Conservation (phyloP, 805 yeast species). For the Wickerhamiella musiphila region DNA sequence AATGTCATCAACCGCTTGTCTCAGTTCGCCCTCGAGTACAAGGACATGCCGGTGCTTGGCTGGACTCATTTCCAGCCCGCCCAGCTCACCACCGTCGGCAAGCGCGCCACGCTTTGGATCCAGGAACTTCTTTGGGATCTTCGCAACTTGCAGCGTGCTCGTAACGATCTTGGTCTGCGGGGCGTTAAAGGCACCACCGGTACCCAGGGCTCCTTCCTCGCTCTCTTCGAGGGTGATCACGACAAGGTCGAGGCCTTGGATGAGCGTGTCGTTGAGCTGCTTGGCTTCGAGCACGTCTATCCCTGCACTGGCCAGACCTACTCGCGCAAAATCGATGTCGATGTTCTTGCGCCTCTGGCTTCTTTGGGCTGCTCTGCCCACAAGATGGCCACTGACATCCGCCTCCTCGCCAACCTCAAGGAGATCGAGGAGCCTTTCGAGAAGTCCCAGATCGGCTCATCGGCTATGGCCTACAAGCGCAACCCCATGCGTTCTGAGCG, state of each 20-base stretch:
- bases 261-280: constrained; percentile 75
- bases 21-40: constrained; percentile 75
- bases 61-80: constrained; percentile 99
- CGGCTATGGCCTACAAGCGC: constrained; percentile 98
- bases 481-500: constrained; percentile 99
- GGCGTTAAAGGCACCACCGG: constrained; percentile 99
- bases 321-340: constrained; percentile 94
- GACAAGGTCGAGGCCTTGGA: constrained; percentile 90
- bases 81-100: constrained; percentile 95
- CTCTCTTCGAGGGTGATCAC: constrained; percentile 92
- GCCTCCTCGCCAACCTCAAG: constrained; percentile 89
- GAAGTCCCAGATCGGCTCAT: constrained; percentile 93
- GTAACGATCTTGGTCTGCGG: constrained; percentile 89
- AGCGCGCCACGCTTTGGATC: constrained; percentile 93
- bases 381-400: constrained; percentile 93
- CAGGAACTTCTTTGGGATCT: constrained; percentile 97
- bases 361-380: constrained; percentile 93
- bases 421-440: constrained; percentile 98
- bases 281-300: constrained; percentile 88
- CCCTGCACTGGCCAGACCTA: constrained; percentile 99
- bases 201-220: constrained; percentile 90
- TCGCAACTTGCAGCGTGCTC: constrained; percentile 86
- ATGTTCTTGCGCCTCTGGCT: constrained; percentile 77
- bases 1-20: constrained; percentile 85
- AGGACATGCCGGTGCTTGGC: constrained; percentile 91